These are phyloP conservation scores for Eucalyptus cloeziana DNA, from an alignment of 345 rosid genomes.

Conservation along the genomic window DNA sequence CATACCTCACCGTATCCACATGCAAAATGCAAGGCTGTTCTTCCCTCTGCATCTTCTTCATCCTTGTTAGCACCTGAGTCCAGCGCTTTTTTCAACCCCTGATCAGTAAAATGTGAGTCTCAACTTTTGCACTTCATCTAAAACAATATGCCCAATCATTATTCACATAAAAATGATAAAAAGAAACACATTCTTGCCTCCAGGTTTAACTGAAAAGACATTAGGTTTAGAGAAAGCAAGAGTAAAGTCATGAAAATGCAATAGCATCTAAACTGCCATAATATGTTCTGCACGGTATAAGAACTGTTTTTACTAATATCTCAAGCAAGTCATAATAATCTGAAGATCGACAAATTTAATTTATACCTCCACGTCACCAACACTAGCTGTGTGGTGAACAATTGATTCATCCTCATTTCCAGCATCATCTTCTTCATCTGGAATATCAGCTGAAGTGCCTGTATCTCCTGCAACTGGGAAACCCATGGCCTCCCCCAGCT, in stretches of 20 bases:
- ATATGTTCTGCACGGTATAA: background rate
- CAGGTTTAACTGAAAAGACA: background rate
- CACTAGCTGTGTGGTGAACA: slow-evolving; percentile 85
- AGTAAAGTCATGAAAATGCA: background rate
- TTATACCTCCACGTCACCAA: slow-evolving; percentile 87
- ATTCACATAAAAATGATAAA: background rate
- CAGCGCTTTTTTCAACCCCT: slow-evolving; percentile 83
- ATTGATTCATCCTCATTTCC: slow-evolving; percentile 85
- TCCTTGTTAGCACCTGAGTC: slow-evolving; percentile 87
- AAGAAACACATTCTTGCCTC: background rate
- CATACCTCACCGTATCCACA: slow-evolving; percentile 99
- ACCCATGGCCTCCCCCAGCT: slow-evolving; percentile 98
- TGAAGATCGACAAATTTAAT: background rate
- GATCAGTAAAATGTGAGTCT: background rate
- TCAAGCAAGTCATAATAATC: background rate
- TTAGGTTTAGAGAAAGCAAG: background rate
- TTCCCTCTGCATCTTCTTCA: slow-evolving; percentile 98
- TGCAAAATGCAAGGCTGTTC: slow-evolving; percentile 96
- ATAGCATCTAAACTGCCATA: background rate
- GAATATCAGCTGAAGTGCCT: slow-evolving; percentile 47
- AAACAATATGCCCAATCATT: background rate
- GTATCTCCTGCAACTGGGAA: slow-evolving; percentile 62
- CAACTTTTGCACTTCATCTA: background rate
- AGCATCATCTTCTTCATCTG: slow-evolving; percentile 59
- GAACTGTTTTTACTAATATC: background rate